These are phyloP conservation scores for Exophiala mesophila DNA, from an alignment of 2,329 filamentous ascomycete species.

Conservation along the genomic window DNA sequence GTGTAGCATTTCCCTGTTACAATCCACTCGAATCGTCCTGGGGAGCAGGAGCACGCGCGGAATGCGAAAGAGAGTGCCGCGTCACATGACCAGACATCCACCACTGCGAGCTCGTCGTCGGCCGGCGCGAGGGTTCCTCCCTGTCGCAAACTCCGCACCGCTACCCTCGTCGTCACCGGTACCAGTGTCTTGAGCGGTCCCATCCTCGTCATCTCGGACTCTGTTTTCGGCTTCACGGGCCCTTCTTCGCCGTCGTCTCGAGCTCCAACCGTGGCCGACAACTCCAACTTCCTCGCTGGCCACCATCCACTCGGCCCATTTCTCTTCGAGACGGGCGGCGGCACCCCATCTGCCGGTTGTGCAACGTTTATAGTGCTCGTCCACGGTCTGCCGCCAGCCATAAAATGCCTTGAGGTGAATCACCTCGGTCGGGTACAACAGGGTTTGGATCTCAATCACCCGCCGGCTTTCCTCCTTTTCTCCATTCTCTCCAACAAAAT, in stretches of 20 bases:
- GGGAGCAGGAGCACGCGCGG: no score
- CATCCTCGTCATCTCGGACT: slow-evolving; percentile 73
- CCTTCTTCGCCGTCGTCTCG: slow-evolving; percentile 66
- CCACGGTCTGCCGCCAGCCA: slow-evolving; percentile 88
- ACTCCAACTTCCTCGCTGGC: slow-evolving; percentile 77
- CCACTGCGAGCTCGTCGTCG: slow-evolving; percentile 61
- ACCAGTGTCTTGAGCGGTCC: slow-evolving; percentile 23
- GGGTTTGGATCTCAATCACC: slow-evolving; percentile 25
- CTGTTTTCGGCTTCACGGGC: slow-evolving; percentile 76
- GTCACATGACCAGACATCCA: slow-evolving; percentile 62
- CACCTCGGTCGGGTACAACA: slow-evolving; percentile 68
- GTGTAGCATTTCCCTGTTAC: no score
- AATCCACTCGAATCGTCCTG: no score
- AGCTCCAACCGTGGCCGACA: slow-evolving; percentile 51
- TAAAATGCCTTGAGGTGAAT: slow-evolving; percentile 91
- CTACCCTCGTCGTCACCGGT: slow-evolving; percentile 31
- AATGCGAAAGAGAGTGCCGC: not conserved
- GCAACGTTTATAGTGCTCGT: slow-evolving; percentile 86
- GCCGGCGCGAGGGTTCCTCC: slow-evolving; percentile 30
- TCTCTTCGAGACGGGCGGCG: slow-evolving; percentile 75
- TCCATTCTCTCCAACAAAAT: slow-evolving; percentile 9
- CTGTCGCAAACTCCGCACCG: slow-evolving; percentile 27
- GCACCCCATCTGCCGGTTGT: slow-evolving; percentile 68
- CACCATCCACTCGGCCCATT: slow-evolving; percentile 95
- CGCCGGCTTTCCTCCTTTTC: slow-evolving; percentile 19